phyloP scores from a whole-genome alignment of 768 basidiomycete species.

The Rhizopogon vulgaris region DNA sequence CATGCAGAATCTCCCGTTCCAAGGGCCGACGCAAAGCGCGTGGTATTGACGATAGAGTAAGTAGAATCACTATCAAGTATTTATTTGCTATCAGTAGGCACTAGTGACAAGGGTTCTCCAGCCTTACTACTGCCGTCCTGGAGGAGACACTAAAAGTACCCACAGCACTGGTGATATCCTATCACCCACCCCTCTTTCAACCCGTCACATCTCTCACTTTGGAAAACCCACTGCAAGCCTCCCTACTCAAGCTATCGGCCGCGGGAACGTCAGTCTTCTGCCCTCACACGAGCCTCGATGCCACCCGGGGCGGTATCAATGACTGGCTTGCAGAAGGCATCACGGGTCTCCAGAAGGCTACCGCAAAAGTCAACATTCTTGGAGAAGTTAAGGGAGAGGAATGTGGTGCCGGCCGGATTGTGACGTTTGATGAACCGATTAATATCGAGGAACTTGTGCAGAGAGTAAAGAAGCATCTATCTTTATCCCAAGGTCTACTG shows the following conservation, averaged over 20 bases:
- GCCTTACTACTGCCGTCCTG: conserved; percentile 67
- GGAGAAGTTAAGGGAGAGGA: conserved; percentile 37
- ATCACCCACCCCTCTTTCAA: conserved; percentile 83
- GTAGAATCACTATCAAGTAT: conserved; percentile 9
- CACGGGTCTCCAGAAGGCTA: conserved; percentile 27
- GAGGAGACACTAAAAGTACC: conserved; percentile 58
- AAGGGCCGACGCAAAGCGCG: conserved; percentile 38
- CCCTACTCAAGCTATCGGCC: conserved; percentile 74
- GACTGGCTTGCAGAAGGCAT: conserved; percentile 75
- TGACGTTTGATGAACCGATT: conserved; percentile 53
- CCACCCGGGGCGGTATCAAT: conserved; percentile 80
- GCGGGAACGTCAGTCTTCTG: conserved; percentile 81
- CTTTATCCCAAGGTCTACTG: conserved; percentile 46
- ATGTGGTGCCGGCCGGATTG: conserved; percentile 65
- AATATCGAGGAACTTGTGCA: conserved; percentile 53
- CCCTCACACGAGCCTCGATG: conserved; percentile 87
- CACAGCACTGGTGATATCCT: conserved; percentile 67
- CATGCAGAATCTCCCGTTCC: conserved; percentile 47
- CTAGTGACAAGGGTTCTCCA: conserved; percentile 22
- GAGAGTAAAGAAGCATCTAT: conserved; percentile 67
- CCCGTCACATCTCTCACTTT: conserved; percentile 73
- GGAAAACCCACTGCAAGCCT: conserved; percentile 69
- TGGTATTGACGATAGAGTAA: conserved; percentile 72
- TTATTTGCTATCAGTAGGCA: conserved; percentile 8
- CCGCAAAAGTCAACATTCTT: conserved; percentile 29